Percentiles rank a stretch among this genome's conserved stretches.
Conservation (phyloP, 108 stramenopile species). For the Pseudonitzschia multiseries region DNA sequence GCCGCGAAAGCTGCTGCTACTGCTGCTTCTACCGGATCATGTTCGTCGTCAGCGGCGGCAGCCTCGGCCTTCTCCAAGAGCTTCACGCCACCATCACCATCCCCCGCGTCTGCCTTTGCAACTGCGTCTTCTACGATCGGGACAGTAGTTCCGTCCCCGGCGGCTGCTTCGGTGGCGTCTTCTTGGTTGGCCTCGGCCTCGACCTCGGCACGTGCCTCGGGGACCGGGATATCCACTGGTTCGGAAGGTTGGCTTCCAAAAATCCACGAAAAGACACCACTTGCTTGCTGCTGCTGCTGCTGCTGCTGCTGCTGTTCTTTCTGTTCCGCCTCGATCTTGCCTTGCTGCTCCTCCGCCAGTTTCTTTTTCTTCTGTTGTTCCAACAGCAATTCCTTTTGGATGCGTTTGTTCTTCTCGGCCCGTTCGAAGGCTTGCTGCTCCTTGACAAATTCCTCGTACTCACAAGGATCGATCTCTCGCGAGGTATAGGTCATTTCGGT, state of each 20-base stretch:
- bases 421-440: background rate
- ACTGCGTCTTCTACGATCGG: too few relatives aligned
- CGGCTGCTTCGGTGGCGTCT: too few relatives aligned
- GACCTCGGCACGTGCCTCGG: too few relatives aligned
- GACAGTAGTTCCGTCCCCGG: too few relatives aligned
- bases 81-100: background rate
- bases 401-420: background rate
- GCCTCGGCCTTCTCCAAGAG: background rate
- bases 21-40: too few relatives aligned
- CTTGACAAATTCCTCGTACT: conserved; percentile 2
- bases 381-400: background rate
- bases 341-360: background rate
- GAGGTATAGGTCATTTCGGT: background rate
- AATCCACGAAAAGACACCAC: background rate
- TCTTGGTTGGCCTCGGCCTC: too few relatives aligned
- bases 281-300: too few relatives aligned
- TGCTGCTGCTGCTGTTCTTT: background rate
- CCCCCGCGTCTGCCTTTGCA: background rate
- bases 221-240: too few relatives aligned
- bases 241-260: background rate
- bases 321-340: background rate
- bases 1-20: too few relatives aligned
- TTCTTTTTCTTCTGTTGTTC: too few relatives aligned
- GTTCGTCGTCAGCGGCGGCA: background rate
- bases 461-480: background rate